These are phyloP conservation scores for Apophysomyces ossiformis DNA, from an alignment of 371 early-diverging fungal species.

Conservation along the genomic window DNA sequence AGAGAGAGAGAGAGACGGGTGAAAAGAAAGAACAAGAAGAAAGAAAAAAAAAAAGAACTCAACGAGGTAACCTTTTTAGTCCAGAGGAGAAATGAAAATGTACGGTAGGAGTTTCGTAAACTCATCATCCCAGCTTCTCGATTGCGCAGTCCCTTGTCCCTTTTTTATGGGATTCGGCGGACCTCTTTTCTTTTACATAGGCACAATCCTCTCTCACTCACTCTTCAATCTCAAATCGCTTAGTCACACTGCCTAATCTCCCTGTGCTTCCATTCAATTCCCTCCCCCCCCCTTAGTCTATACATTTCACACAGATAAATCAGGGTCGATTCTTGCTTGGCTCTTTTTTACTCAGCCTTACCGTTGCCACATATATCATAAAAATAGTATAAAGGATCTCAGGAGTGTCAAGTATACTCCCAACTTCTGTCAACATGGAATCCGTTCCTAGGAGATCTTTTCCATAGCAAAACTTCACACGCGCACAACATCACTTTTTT, in stretches of 20 bases:
- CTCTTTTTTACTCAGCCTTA: background rate
- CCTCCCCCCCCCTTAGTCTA: background rate
- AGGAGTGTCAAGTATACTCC: conserved; percentile 6
- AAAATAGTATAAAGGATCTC: conserved; percentile 6
- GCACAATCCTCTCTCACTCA: too few relatives aligned
- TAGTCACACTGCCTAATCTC: too few relatives aligned
- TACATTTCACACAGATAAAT: background rate
- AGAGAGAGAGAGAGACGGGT: conserved; percentile 16
- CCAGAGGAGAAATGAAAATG: background rate
- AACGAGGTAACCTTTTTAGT: conserved; percentile 15
- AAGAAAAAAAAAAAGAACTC: conserved; percentile 5
- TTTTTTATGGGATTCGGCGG: too few relatives aligned
- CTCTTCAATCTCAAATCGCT: too few relatives aligned
- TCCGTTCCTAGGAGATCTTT: background rate
- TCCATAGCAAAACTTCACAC: conserved; percentile 3
- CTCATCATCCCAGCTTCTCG: conserved; percentile 8
- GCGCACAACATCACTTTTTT: conserved; percentile 8
- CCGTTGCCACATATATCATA: background rate
- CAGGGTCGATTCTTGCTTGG: background rate
- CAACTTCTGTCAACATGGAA: conserved; percentile 7
- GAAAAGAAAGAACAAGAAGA: conserved; percentile 8
- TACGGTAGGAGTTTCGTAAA: background rate
- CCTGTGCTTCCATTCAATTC: too few relatives aligned
- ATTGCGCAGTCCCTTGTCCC: conserved; percentile 6
- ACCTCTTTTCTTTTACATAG: too few relatives aligned